Conservation (phyloP, 2,329 filamentous ascomycete species). For the Fusarium drepaniforme region DNA sequence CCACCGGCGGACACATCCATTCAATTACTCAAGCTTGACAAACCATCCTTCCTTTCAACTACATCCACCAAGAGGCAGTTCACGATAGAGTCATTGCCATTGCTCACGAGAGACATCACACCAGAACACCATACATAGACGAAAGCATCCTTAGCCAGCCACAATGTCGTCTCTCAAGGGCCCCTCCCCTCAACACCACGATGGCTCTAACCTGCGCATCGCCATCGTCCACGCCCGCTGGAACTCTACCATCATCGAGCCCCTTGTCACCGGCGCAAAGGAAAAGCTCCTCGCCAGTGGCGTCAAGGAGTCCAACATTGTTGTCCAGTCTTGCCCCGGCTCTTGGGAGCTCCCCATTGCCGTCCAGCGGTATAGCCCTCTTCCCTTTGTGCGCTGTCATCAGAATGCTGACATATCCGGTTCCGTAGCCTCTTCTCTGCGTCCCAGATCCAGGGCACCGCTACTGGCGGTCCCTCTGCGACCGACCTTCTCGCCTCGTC, state of each 20-base stretch:
- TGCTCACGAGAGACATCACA: background rate
- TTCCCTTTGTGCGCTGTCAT: slow-evolving; percentile 7
- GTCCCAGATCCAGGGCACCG: slow-evolving; percentile 85
- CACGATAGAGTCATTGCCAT: slow-evolving; percentile 17
- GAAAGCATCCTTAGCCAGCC: background rate
- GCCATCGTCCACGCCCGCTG: slow-evolving; percentile 97
- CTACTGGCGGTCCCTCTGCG: slow-evolving; percentile 71
- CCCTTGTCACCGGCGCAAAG: slow-evolving; percentile 84
- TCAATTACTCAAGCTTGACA: slow-evolving; percentile 23
- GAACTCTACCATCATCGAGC: slow-evolving; percentile 90
- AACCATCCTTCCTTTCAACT: slow-evolving; percentile 10
- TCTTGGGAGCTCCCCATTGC: slow-evolving; percentile 95
- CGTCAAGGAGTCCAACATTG: slow-evolving; percentile 89
- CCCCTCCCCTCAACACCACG: slow-evolving; percentile 68
- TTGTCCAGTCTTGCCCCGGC: slow-evolving; percentile 89
- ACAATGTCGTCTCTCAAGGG: slow-evolving; percentile 62
- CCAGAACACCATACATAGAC: background rate
- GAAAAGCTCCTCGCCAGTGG: slow-evolving; percentile 82
- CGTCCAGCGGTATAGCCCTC: slow-evolving; percentile 77
- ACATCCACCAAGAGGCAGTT: slow-evolving; percentile 8
- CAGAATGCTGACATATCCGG: slow-evolving; percentile 25
- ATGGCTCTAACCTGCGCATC: slow-evolving; percentile 83
- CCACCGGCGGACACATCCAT: slow-evolving; percentile 6
- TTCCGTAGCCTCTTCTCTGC: slow-evolving; percentile 79
- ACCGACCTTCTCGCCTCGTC: slow-evolving; percentile 81